Evolutionary conservation across 768 basidiomycete genomes (phyloP).

Genomic region (Mycena rosella): DNA sequence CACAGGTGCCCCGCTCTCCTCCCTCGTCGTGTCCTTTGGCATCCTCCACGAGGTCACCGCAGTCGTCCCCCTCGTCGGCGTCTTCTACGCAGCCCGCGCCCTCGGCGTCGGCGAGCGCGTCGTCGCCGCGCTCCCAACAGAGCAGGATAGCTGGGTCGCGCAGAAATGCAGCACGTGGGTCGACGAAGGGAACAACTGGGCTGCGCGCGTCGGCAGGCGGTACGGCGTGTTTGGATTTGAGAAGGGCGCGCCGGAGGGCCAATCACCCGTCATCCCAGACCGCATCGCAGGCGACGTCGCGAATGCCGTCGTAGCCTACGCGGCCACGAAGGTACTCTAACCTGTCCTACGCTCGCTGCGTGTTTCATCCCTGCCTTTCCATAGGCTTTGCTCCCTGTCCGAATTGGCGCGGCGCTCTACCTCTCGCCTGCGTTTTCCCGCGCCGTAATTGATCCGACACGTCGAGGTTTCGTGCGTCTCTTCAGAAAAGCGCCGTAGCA

Average conservation of each 20-base stretch:
- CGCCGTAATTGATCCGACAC: conserved; percentile 71
- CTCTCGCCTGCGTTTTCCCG: conserved; percentile 81
- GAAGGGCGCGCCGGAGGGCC: conserved; percentile 55
- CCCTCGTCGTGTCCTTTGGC: conserved; percentile 82
- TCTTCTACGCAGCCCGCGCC: conserved; percentile 78
- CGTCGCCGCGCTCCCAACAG: conserved; percentile 49
- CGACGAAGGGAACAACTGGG: conserved; percentile 82
- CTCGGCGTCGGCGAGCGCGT: conserved; percentile 78
- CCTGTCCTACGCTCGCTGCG: neutral
- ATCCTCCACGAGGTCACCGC: conserved; percentile 91
- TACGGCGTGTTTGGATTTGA: conserved; percentile 88
- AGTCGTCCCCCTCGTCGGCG: conserved; percentile 75
- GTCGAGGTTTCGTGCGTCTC: conserved; percentile 48
- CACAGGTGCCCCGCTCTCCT: conserved; percentile 82
- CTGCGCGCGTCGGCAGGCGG: conserved; percentile 75
- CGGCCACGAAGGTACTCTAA: conserved; percentile 73
- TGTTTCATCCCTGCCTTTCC: conserved; percentile 7
- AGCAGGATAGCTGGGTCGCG: conserved; percentile 54
- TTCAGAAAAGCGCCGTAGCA: conserved; percentile 44
- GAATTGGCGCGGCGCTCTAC: conserved; percentile 80
- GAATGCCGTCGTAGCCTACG: conserved; percentile 87
- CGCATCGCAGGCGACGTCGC: conserved; percentile 81
- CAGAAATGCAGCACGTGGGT: conserved; percentile 69
- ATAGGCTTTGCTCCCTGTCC: conserved; percentile 80
- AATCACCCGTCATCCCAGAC: conserved; percentile 47